Conservation (phyloP, 148 eudicot genomes). For the Bassia scoparia region DNA sequence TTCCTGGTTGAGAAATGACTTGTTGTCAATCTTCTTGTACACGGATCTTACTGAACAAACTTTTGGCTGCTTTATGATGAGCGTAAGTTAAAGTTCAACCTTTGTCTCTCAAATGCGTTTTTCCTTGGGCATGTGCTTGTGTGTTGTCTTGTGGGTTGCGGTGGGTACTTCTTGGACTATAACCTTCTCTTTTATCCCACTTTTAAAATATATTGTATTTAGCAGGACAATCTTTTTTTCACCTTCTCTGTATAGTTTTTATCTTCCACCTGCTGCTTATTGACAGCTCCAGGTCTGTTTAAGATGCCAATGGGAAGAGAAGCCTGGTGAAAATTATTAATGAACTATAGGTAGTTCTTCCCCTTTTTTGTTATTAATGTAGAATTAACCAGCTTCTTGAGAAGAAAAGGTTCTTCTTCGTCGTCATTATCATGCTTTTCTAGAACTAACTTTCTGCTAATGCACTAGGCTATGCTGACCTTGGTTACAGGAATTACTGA, state of each 20-base stretch:
- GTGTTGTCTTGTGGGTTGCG: too few relatives aligned
- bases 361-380: background rate
- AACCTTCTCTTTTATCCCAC: background rate
- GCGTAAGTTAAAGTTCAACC: too few relatives aligned
- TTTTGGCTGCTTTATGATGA: too few relatives aligned
- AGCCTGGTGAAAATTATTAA: conserved; percentile 37
- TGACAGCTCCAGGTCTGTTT: conserved; percentile 42
- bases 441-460: too few relatives aligned
- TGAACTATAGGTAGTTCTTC: conserved; percentile 32
- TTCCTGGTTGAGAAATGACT: too few relatives aligned
- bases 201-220: background rate
- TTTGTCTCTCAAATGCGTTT: too few relatives aligned
- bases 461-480: background rate
- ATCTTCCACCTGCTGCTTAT: conserved; percentile 8
- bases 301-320: conserved; percentile 38
- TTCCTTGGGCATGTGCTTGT: too few relatives aligned
- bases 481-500: background rate
- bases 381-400: background rate
- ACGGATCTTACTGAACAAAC: too few relatives aligned
- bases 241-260: background rate
- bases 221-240: background rate
- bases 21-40: too few relatives aligned
- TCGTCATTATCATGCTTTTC: too few relatives aligned
- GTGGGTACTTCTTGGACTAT: too few relatives aligned
- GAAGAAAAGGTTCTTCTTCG: background rate